Base-by-base conservation (phyloP, 2,329 filamentous ascomycete species). In the Verticillium longisporum region DNA sequence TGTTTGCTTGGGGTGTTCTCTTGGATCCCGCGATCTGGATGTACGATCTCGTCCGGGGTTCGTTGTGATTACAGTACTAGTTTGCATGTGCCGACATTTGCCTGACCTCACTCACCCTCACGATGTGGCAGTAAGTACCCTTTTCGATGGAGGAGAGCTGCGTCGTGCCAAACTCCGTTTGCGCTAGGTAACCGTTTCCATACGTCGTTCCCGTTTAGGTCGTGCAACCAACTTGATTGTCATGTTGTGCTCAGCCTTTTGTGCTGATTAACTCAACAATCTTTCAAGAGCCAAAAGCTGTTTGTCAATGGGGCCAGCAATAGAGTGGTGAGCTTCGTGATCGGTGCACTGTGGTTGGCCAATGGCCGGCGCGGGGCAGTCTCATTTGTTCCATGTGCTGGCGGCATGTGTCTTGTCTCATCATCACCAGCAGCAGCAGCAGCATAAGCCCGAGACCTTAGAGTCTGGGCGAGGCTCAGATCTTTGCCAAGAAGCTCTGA, bases 291-390 rank as follows among this genome's bases (percentile, higher is more conserved):
- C 56, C 36, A 13, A 50, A 26, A 58, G 45, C 21, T 18, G 56
- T 58, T 61, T 62, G 61, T 63, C 63, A 62, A 61, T 61, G 56
- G 32, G 53, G 58, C 60, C 32, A 32, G 31, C 13, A 57, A 57
- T 58, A 61, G 60, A 33, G 60, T 59, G 56, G 56, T 50, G 56
- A 58, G 56, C 36, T 62, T 58, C 59, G 60, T 73, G 56, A 73
- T 73, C 70, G 65, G 64, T 57, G 61, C 56, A 45, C 59, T 63
- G 58, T 71, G 69, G 72, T 72, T 73, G 71, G 71, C 34, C 71
- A 72, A 73, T 72, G 66, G 66, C 61, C 63, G 63, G 64, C 67
- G 64, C 66, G 37, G 32, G n/a, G 31, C 32, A 15, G 13, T 26
- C 26, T 33, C 37, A 50, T 45, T 26, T 38, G 56, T 41, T 58